These are phyloP conservation scores for Torulaspora maleeae DNA, from an alignment of 805 yeast species.

Conservation along the genomic window DNA sequence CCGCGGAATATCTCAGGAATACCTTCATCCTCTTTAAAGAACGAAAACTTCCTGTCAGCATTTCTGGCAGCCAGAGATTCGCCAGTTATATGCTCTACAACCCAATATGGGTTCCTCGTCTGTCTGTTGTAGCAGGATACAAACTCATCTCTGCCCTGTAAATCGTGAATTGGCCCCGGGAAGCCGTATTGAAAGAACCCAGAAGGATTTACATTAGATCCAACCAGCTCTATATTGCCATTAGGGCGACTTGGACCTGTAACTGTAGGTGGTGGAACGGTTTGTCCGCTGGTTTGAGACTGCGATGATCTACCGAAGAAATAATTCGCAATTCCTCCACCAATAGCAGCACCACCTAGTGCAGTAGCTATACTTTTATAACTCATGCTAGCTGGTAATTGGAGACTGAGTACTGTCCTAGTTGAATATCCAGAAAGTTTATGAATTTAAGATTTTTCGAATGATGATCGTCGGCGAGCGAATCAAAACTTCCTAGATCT, in stretches of 20 bases:
- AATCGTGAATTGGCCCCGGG: conserved; percentile 91
- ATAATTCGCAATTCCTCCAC: conserved; percentile 35
- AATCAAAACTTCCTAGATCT: no score
- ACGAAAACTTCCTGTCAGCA: conserved; percentile 74
- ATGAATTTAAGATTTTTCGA: background rate
- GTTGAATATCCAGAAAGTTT: background rate
- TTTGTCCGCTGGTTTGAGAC: conserved; percentile 9
- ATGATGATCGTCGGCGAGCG: no score
- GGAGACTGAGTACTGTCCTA: background rate
- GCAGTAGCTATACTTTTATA: conserved; percentile 24
- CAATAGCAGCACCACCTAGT: conserved; percentile 28
- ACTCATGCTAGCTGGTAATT: conserved; percentile 13
- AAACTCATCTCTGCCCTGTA: conserved; percentile 68
- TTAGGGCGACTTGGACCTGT: conserved; percentile 8
- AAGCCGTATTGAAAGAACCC: conserved; percentile 88
- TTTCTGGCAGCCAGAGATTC: conserved; percentile 53
- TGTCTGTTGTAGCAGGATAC: conserved; percentile 82
- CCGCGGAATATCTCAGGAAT: conserved; percentile 78
- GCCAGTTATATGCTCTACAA: conserved; percentile 79
- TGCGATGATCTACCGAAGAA: conserved; percentile 32
- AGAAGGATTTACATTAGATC: conserved; percentile 56
- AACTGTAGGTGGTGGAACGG: conserved; percentile 12
- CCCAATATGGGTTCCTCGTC: conserved; percentile 81
- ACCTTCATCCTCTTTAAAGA: conserved; percentile 80
- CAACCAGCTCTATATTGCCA: conserved; percentile 26